A percentile compares a stretch with the other conserved stretches of the same genome.
These are phyloP conservation scores for Jimgerdemannia flammicorona DNA, from an alignment of 192 early-diverging fungal genomes.

Conservation along the genomic window DNA sequence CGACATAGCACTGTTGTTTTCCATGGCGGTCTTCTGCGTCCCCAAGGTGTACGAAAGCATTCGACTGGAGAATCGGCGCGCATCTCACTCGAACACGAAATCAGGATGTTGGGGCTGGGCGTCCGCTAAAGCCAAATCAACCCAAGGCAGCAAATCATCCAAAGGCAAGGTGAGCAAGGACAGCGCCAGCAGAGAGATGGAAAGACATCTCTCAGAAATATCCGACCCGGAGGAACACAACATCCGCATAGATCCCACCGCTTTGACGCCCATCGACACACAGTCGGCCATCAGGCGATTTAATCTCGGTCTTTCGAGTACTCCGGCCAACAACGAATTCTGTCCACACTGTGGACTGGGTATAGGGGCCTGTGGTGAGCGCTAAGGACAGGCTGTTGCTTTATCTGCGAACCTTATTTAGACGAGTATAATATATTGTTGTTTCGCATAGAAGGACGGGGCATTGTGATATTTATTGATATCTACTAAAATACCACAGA, in stretches of 20 bases:
- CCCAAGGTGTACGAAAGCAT: slow-evolving; percentile 9
- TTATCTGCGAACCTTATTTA: background rate
- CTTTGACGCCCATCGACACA: background rate
- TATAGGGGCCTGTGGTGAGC: background rate
- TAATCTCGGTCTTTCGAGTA: background rate
- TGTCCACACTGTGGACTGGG: background rate
- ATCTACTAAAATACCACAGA: no score
- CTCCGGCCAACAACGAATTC: background rate
- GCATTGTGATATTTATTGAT: no score
- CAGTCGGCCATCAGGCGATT: background rate
- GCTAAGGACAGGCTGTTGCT: background rate
- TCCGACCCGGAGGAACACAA: background rate
- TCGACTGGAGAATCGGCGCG: background rate
- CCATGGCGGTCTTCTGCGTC: slow-evolving; percentile 9
- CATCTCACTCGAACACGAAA: background rate
- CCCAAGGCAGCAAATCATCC: background rate
- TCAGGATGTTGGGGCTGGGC: background rate
- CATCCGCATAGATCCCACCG: background rate
- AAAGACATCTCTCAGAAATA: background rate
- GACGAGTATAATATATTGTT: no score
- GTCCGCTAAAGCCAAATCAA: background rate
- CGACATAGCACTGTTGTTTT: slow-evolving; percentile 8
- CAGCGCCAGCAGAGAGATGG: background rate
- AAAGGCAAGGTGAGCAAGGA: background rate
- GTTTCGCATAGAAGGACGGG: no score